A percentile compares a stretch with the other conserved stretches of the same genome.
These are phyloP conservation scores for Xylaria sp. DNA, from an alignment of 2,329 filamentous ascomycete species.

Conservation along the genomic window DNA sequence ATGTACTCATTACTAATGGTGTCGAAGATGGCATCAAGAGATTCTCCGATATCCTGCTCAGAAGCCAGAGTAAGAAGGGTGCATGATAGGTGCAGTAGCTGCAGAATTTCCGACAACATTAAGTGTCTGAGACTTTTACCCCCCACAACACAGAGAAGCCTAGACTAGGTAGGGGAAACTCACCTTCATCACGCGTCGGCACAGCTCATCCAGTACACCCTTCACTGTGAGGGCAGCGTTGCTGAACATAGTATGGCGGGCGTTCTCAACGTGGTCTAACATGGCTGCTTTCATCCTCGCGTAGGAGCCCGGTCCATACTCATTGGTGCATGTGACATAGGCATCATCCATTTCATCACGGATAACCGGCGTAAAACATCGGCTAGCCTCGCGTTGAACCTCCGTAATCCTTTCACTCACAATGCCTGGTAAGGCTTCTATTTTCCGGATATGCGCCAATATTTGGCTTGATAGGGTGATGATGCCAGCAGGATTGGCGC, in stretches of 20 bases:
- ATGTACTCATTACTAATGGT: slow-evolving; percentile 30
- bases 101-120: too few relatives aligned
- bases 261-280: slow-evolving; percentile 48
- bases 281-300: slow-evolving; percentile 59
- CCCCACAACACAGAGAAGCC: not conserved
- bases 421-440: slow-evolving; percentile 44
- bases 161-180: not conserved
- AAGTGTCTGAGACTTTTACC: not conserved
- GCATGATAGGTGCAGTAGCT: not conserved
- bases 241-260: slow-evolving; percentile 56
- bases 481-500: slow-evolving; percentile 34
- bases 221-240: slow-evolving; percentile 50
- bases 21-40: slow-evolving; percentile 24
- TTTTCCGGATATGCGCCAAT: slow-evolving; percentile 46
- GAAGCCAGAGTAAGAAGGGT: not conserved
- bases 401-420: slow-evolving; percentile 48
- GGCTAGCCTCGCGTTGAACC: slow-evolving; percentile 58
- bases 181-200: slow-evolving; percentile 20
- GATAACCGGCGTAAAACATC: slow-evolving; percentile 58
- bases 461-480: slow-evolving; percentile 46
- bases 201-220: slow-evolving; percentile 48
- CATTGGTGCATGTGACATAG: slow-evolving; percentile 52
- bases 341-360: slow-evolving; percentile 49
- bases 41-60: slow-evolving; percentile 20
- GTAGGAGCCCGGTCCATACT: slow-evolving; percentile 53